These are phyloP conservation scores for Corynespora cassiicola DNA, from an alignment of 2,329 filamentous ascomycete species.

Conservation along the genomic window DNA sequence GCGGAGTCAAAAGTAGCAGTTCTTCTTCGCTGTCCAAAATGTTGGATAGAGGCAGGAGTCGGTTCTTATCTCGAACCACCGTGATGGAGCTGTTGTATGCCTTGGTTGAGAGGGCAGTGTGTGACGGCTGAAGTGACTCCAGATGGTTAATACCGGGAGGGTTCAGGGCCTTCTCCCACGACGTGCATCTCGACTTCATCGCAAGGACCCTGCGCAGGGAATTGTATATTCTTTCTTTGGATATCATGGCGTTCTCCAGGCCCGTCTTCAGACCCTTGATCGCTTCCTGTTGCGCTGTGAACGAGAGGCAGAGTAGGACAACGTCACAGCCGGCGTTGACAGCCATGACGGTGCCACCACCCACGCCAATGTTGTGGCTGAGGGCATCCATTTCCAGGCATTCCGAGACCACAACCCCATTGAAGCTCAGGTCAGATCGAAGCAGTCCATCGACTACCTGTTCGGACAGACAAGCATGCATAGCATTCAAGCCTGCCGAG, in stretches of 20 bases:
- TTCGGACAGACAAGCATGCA: conserved; percentile 91
- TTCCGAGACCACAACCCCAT: conserved; percentile 92
- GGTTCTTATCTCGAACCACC: conserved; percentile 87
- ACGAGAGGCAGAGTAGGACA: conserved; percentile 85
- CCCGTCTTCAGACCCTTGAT: conserved; percentile 89
- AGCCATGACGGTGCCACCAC: conserved; percentile 96
- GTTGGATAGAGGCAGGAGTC: conserved; percentile 80
- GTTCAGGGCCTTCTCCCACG: conserved; percentile 90
- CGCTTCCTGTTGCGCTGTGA: conserved; percentile 87
- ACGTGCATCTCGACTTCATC: conserved; percentile 85
- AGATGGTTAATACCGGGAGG: conserved; percentile 80
- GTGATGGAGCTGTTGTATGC: conserved; percentile 95
- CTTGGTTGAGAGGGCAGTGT: conserved; percentile 79
- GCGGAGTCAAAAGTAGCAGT: conserved; percentile 83
- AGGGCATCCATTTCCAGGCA: conserved; percentile 97
- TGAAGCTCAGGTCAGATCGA: conserved; percentile 86
- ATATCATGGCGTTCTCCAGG: conserved; percentile 88
- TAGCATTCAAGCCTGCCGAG: conserved; percentile 89
- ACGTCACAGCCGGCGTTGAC: conserved; percentile 95
- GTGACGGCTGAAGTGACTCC: conserved; percentile 80
- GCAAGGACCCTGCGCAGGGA: conserved; percentile 80
- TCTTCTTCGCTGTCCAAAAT: conserved; percentile 86
- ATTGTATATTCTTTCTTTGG: conserved; percentile 77
- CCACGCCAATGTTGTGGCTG: conserved; percentile 95
- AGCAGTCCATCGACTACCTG: conserved; percentile 91